Conservation (phyloP, 1,284 basidiomycete species). For the Cystobasidium sp. region DNA sequence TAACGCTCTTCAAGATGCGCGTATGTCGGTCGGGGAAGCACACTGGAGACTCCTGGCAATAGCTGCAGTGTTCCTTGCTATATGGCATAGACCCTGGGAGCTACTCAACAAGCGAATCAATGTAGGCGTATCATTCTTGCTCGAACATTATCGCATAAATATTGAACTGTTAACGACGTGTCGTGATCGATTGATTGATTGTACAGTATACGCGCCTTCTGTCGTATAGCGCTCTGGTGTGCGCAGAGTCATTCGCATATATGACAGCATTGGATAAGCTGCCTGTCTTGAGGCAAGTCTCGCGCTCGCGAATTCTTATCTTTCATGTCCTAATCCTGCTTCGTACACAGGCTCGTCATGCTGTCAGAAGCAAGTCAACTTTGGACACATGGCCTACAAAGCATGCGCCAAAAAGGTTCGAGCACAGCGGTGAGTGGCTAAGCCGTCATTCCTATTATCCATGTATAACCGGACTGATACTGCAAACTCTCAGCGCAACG, state of each 20-base stretch:
- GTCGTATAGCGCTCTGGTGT: constrained; percentile 9
- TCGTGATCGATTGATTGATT: constrained; percentile 1
- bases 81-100: constrained; percentile 47
- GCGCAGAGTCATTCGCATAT: constrained; percentile 28
- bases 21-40: constrained; percentile 30
- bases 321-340: not conserved
- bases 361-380: constrained; percentile 28
- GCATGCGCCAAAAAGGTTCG: constrained; percentile 35
- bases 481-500: not conserved
- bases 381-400: constrained; percentile 40
- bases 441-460: not conserved
- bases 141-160: not conserved
- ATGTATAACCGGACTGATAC: not conserved
- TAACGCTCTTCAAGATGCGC: not conserved
- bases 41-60: constrained; percentile 40
- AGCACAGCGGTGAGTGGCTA: constrained; percentile 37
- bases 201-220: constrained; percentile 23
- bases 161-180: not conserved
- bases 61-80: constrained; percentile 28
- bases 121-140: not conserved
- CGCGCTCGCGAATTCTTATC: not conserved
- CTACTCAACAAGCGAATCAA: constrained; percentile 22
- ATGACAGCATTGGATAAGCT: constrained; percentile 34
- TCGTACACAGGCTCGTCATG: constrained; percentile 30
- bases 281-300: constrained; percentile 30